Conservation (phyloP, 495 filamentous ascomycete genomes). For the Xylaria nigripes region DNA sequence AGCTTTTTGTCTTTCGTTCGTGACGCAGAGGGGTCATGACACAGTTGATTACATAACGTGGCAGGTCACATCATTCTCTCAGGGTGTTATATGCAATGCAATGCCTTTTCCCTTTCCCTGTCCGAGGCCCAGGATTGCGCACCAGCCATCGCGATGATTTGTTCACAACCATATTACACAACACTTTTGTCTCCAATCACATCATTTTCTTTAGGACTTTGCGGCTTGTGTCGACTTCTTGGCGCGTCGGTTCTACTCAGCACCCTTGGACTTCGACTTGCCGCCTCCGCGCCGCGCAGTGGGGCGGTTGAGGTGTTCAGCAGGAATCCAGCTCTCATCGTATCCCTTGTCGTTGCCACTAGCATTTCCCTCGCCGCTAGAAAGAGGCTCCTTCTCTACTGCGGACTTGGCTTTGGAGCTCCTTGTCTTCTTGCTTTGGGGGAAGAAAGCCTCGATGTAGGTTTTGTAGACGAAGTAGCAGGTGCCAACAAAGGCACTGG, state of each 20-base stretch:
- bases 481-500: conserved; percentile 64
- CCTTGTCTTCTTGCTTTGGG: conserved; percentile 69
- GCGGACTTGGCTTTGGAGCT: conserved; percentile 53
- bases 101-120: neutral
- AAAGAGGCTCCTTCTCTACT: conserved; percentile 49
- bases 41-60: conserved; percentile 9
- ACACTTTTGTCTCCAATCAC: conserved; percentile 1
- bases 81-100: conserved; percentile 1
- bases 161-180: conserved; percentile 4
- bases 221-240: neutral
- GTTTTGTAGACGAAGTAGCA: conserved; percentile 96
- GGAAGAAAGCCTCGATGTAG: conserved; percentile 94
- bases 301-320: conserved; percentile 81
- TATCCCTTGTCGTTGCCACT: conserved; percentile 56
- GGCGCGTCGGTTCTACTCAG: conserved; percentile 18
- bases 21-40: neutral
- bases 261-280: conserved; percentile 42
- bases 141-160: neutral
- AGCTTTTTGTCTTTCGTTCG: conserved; percentile 3
- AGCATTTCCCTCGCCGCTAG: conserved; percentile 65
- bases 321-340: conserved; percentile 95
- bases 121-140: neutral
- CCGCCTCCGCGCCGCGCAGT: conserved; percentile 59
- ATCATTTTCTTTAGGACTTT: neutral
- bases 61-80: neutral